These are phyloP conservation scores for Davidsoniella neocaledoniae DNA, from an alignment of 2,329 filamentous ascomycete genomes.

Conservation along the genomic window DNA sequence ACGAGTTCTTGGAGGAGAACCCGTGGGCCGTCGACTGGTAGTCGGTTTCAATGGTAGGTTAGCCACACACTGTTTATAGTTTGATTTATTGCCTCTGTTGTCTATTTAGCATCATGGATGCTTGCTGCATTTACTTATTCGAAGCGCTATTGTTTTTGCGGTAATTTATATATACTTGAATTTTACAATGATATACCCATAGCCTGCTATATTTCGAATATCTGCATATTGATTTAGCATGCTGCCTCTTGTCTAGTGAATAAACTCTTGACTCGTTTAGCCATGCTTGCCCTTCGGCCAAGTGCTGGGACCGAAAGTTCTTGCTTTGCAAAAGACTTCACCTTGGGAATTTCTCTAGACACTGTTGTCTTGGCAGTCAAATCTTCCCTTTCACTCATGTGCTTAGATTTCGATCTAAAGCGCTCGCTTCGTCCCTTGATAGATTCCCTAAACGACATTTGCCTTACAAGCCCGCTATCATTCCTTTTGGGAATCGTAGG, in stretches of 20 bases:
- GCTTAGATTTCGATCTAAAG: no score
- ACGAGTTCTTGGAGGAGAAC: conserved; percentile 71
- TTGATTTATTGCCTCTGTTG: background rate
- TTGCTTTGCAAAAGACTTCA: no score
- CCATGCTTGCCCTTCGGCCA: background rate
- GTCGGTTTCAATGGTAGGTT: background rate
- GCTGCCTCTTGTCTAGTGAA: background rate
- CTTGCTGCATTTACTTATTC: no score
- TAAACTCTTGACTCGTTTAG: background rate
- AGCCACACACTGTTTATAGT: background rate
- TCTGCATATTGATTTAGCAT: no score
- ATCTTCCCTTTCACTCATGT: no score
- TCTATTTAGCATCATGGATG: background rate
- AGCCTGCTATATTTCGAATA: no score
- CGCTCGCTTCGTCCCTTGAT: no score
- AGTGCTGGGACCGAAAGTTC: background rate
- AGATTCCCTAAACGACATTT: no score
- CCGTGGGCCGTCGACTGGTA: conserved; percentile 91
- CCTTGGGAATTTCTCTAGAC: no score
- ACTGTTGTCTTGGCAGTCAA: no score
- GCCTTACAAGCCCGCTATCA: no score
- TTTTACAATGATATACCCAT: background rate
- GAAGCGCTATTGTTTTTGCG: background rate
- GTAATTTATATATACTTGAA: background rate
- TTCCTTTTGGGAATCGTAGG: no score